Evolutionary conservation across 2,329 filamentous ascomycete genomes (phyloP).

Genomic region (Beauveria medogensis): DNA sequence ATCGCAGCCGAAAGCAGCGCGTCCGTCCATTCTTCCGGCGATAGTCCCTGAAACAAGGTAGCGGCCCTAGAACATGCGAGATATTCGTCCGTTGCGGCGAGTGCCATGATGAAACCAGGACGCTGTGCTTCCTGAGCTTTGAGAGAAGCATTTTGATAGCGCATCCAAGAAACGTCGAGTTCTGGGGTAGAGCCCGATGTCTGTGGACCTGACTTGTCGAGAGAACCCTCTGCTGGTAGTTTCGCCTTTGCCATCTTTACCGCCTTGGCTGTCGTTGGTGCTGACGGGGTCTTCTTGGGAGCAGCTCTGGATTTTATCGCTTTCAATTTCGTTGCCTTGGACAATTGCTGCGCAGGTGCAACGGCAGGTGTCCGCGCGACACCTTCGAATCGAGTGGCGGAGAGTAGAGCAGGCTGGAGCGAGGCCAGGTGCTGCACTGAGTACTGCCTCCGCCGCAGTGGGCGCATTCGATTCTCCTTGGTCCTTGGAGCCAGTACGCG

Average conservation of each 20-base stretch:
- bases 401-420: not conserved
- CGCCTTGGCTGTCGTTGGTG: not conserved
- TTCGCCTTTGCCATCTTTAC: not conserved
- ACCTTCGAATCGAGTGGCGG: not conserved
- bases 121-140: slow-evolving; percentile 22
- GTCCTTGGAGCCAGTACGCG: slow-evolving; percentile 16
- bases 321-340: not conserved
- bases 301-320: not conserved
- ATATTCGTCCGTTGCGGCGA: slow-evolving; percentile 34
- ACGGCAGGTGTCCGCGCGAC: not conserved
- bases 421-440: slow-evolving; percentile 2
- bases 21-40: slow-evolving; percentile 31
- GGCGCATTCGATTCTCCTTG: not conserved
- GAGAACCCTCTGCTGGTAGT: not conserved
- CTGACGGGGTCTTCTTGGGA: not conserved
- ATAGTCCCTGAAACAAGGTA: slow-evolving; percentile 34
- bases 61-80: slow-evolving; percentile 38
- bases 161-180: slow-evolving; percentile 26
- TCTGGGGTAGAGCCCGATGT: not conserved
- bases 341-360: not conserved
- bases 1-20: slow-evolving; percentile 32
- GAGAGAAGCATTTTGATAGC: slow-evolving; percentile 31
- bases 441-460: slow-evolving; percentile 7
- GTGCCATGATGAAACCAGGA: slow-evolving; percentile 30
- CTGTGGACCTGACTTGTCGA: not conserved